Percentiles rank a stretch among this genome's conserved stretches.
phyloP scores from a whole-genome alignment of 192 early-diverging fungal genomes.

The Thoreauomyces humboldtii region DNA sequence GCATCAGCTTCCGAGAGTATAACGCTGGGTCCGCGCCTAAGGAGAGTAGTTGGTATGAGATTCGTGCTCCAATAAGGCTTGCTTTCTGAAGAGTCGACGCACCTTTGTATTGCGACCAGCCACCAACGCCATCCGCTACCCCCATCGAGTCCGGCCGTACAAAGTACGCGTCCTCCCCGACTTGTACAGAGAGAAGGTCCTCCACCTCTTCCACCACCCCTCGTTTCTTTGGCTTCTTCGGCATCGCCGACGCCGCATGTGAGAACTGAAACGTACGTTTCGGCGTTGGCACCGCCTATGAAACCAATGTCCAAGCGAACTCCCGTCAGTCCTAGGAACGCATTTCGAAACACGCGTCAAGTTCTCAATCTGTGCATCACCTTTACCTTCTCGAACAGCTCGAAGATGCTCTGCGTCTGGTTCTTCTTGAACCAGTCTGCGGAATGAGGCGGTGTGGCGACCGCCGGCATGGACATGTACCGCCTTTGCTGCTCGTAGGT shows the following conservation, averaged over 20 bases:
- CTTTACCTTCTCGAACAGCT: slow-evolving; percentile 27
- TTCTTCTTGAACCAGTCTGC: slow-evolving; percentile 22
- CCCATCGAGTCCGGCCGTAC: slow-evolving; percentile 80
- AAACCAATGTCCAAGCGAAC: background rate
- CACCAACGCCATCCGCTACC: slow-evolving; percentile 94
- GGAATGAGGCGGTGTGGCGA: slow-evolving; percentile 5
- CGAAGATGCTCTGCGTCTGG: slow-evolving; percentile 28
- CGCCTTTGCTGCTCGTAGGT: slow-evolving; percentile 8
- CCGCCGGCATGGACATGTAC: slow-evolving; percentile 26
- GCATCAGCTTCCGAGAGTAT: slow-evolving; percentile 93
- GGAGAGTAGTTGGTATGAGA: too few species aligned
- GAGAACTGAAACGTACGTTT: slow-evolving; percentile 52
- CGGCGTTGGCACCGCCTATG: slow-evolving; percentile 12
- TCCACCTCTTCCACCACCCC: background rate
- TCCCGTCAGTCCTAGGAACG: background rate
- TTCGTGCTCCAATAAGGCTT: too few species aligned
- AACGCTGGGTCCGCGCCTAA: slow-evolving; percentile 89
- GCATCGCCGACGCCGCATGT: slow-evolving; percentile 58
- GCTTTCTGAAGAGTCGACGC: too few species aligned
- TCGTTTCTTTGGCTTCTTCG: slow-evolving; percentile 37
- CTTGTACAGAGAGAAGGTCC: slow-evolving; percentile 44
- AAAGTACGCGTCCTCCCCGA: slow-evolving; percentile 96
- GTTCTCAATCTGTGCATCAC: too few species aligned
- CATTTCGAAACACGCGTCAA: background rate
- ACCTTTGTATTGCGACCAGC: slow-evolving; percentile 75